Evolutionary conservation across 768 basidiomycete species (phyloP).

Genomic region (Lentinula lateritia): DNA sequence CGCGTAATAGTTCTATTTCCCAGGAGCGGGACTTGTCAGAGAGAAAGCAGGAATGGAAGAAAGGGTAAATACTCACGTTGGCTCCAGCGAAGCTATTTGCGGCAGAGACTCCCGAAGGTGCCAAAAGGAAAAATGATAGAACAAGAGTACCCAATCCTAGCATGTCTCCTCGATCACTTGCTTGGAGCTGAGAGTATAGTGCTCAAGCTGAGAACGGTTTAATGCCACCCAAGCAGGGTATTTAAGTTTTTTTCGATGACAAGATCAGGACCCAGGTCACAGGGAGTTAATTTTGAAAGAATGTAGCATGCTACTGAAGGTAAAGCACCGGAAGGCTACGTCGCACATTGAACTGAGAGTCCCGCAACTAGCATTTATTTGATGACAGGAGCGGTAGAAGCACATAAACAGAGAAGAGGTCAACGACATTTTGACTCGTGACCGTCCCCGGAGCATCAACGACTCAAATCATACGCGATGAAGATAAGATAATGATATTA

Average conservation of each 20-base stretch:
- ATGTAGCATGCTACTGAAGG: not conserved
- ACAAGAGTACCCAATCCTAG: not conserved
- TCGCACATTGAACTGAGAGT: not conserved
- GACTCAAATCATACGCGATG: too few relatives aligned
- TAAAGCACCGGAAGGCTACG: not conserved
- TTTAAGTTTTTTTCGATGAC: not conserved
- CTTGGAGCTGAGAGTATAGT: too few relatives aligned
- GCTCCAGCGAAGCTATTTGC: constrained; percentile 9
- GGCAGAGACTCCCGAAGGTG: not conserved
- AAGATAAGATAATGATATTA: too few relatives aligned
- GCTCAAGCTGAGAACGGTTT: too few relatives aligned
- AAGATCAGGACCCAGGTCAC: not conserved
- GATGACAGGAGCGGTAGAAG: not conserved
- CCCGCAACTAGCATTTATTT: too few relatives aligned
- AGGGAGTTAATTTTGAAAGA: too few relatives aligned
- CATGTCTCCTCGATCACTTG: not conserved
- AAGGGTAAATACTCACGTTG: not conserved
- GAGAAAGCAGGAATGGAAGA: not conserved
- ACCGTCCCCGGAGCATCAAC: too few relatives aligned
- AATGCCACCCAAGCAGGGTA: not conserved
- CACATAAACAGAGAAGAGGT: not conserved
- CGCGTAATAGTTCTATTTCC: constrained; percentile 16
- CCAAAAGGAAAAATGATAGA: not conserved
- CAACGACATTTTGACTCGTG: too few relatives aligned
- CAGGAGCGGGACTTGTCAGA: not conserved